A percentile compares a stretch with the other conserved stretches of the same genome.
phyloP scores from a whole-genome alignment of 1,284 basidiomycete species.

The Grifola frondosa region DNA sequence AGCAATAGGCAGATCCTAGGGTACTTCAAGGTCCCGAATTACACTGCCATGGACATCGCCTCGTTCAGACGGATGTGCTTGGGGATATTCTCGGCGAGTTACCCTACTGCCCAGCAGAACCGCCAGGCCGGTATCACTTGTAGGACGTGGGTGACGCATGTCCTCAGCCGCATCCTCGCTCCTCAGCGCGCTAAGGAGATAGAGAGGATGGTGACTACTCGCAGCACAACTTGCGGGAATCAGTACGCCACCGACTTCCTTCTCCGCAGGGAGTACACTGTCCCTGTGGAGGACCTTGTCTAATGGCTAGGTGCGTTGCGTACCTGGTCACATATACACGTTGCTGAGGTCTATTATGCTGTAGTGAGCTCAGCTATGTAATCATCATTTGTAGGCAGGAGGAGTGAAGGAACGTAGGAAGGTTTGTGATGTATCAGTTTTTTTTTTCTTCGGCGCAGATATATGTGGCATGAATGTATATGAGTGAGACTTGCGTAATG shows the following conservation, averaged over 20 bases:
- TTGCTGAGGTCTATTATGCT: too few species aligned
- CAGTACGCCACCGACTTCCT: conserved; percentile 1
- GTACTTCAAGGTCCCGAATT: conserved; percentile 21
- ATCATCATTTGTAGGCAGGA: too few species aligned
- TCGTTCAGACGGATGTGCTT: conserved; percentile 12
- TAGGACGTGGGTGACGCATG: conserved; percentile 21
- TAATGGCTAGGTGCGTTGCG: too few species aligned
- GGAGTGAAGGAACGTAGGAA: too few species aligned
- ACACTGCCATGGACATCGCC: conserved; percentile 9
- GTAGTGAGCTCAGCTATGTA: too few species aligned
- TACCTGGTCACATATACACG: too few species aligned
- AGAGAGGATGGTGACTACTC: conserved; percentile 15
- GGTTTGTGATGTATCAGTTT: too few species aligned
- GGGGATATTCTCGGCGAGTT: conserved; percentile 12
- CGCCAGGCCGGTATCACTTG: conserved; percentile 18
- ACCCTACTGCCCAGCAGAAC: conserved; percentile 18
- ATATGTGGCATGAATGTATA: too few species aligned
- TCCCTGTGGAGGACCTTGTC: too few species aligned
- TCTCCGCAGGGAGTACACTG: too few species aligned
- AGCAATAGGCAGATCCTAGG: conserved; percentile 17
- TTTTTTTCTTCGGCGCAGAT: too few species aligned
- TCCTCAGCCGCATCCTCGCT: conserved; percentile 14
- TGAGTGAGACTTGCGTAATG: too few species aligned
- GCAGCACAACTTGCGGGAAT: conserved; percentile 7
- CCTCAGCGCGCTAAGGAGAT: conserved; percentile 13